phyloP scores from a whole-genome alignment of 306 rosid genomes.

The Gastrolobium villosum region DNA sequence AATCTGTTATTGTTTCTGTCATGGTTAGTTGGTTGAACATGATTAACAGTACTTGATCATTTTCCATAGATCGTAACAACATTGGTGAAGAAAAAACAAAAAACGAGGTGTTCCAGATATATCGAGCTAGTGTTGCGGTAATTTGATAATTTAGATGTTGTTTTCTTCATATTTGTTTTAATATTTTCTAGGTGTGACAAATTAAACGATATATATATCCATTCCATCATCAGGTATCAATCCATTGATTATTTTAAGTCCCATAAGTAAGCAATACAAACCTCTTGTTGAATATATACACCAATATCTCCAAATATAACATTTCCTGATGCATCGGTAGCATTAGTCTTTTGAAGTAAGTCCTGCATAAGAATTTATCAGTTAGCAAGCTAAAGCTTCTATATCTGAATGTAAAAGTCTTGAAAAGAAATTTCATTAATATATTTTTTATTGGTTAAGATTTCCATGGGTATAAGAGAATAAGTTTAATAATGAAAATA shows the following conservation, averaged over 20 bases:
- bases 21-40: too few species aligned
- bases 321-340: slow-evolving; percentile 97
- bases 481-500: background rate
- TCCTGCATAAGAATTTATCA: slow-evolving; percentile 66
- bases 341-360: slow-evolving; percentile 88
- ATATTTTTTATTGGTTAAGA: background rate
- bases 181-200: slow-evolving; percentile 3
- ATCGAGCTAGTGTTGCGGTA: slow-evolving; percentile 16
- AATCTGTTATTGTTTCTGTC: too few species aligned
- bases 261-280: slow-evolving; percentile 53
- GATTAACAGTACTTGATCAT: too few species aligned
- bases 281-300: slow-evolving; percentile 95
- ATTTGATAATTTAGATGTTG: slow-evolving; percentile 15
- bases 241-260: slow-evolving; percentile 10
- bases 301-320: slow-evolving; percentile 88
- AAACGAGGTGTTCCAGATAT: slow-evolving; percentile 24
- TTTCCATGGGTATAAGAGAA: background rate
- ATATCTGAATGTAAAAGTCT: slow-evolving; percentile 8
- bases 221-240: slow-evolving; percentile 34
- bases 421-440: slow-evolving; percentile 23
- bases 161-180: slow-evolving; percentile 1
- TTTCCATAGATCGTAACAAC: too few species aligned
- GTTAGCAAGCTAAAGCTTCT: slow-evolving; percentile 39
- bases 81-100: slow-evolving; percentile 17
- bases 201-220: slow-evolving; percentile 13